Evolutionary conservation across 148 eudicot species (phyloP).

Genomic region (Camellia sinensis): DNA sequence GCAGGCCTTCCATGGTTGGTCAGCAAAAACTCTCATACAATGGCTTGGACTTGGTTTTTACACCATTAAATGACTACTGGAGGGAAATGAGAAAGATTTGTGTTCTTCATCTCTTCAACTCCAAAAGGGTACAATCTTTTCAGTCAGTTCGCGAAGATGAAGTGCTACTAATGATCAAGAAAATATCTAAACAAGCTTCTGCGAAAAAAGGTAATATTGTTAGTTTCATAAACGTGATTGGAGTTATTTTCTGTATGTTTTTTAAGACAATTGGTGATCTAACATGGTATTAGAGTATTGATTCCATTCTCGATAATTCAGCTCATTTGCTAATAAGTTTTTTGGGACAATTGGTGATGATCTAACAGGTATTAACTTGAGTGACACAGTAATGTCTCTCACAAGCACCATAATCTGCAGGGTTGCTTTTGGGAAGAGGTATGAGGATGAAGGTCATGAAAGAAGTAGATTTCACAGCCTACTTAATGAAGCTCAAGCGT

Average conservation of each 20-base stretch:
- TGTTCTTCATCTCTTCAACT: neutral
- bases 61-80: conserved; percentile 13
- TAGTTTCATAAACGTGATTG: too few relatives aligned
- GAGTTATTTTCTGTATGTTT: too few relatives aligned
- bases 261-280: too few relatives aligned
- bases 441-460: neutral
- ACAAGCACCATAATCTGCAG: neutral
- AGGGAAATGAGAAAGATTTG: conserved; percentile 14
- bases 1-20: neutral
- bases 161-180: neutral
- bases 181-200: neutral
- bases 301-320: too few relatives aligned
- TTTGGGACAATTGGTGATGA: too few relatives aligned
- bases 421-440: neutral
- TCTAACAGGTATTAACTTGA: neutral
- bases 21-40: conserved; percentile 1
- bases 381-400: neutral
- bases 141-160: neutral
- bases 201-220: too few relatives aligned
- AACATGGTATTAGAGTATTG: too few relatives aligned
- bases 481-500: neutral
- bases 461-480: conserved; percentile 8
- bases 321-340: too few relatives aligned
- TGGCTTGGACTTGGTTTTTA: neutral
- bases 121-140: conserved; percentile 15